phyloP scores from a whole-genome alignment of 495 filamentous ascomycete species.

The Xylaria telfairii region DNA sequence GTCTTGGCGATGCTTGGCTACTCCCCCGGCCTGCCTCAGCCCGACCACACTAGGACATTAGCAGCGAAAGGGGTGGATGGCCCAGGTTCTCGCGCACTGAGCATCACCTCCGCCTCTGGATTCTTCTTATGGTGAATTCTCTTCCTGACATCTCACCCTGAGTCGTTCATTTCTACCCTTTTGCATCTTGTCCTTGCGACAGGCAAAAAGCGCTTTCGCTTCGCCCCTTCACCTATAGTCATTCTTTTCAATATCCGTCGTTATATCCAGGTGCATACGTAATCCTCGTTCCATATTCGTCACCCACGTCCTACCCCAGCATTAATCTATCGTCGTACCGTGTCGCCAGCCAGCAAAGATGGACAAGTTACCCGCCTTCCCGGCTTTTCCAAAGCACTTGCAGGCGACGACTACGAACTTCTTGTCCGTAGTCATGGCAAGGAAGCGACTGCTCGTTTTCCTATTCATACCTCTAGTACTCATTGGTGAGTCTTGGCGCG shows the following conservation, averaged over 20 bases:
- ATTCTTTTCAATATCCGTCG: slow-evolving; percentile 21
- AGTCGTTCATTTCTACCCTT: not conserved
- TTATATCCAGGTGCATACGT: slow-evolving; percentile 16
- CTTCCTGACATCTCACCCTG: slow-evolving; percentile 8
- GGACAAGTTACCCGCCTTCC: slow-evolving; percentile 35
- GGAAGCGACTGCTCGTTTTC: slow-evolving; percentile 39
- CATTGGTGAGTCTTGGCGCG: slow-evolving; percentile 28
- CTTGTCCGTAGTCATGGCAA: slow-evolving; percentile 40
- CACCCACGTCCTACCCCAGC: slow-evolving; percentile 2
- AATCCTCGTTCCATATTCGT: slow-evolving; percentile 11
- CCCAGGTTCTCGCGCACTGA: not conserved
- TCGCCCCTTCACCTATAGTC: slow-evolving; percentile 21
- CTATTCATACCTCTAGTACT: slow-evolving; percentile 39
- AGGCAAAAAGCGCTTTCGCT: not conserved
- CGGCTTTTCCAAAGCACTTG: slow-evolving; percentile 24
- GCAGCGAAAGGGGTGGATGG: slow-evolving; percentile 24
- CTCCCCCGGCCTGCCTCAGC: slow-evolving; percentile 25
- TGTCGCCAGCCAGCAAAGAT: slow-evolving; percentile 22
- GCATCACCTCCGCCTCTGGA: slow-evolving; percentile 5
- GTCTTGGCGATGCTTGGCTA: slow-evolving; percentile 28
- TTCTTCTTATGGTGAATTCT: slow-evolving; percentile 17
- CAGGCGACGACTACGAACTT: slow-evolving; percentile 26
- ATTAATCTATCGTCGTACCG: slow-evolving; percentile 17
- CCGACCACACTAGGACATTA: slow-evolving; percentile 15
- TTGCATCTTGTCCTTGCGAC: slow-evolving; percentile 24